Base-by-base conservation (phyloP, 805 yeast species). In the Suhomyces canberraensis region DNA sequence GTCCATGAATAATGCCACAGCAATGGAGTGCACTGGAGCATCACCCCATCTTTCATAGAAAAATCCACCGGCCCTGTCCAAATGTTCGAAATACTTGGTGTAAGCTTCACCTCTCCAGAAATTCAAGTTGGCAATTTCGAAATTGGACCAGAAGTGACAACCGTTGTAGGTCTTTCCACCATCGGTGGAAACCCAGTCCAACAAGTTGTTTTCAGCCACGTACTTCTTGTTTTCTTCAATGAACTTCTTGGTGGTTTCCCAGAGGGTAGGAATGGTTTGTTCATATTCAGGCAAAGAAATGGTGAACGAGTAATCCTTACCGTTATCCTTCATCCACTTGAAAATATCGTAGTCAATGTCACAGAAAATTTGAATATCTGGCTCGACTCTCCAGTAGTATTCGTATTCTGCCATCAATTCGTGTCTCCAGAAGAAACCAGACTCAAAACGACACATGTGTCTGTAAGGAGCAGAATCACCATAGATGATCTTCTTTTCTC, bases 351-450 rank as follows among this genome's bases (percentile, higher is more conserved):
- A 83, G 53, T 81, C 79, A 41, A 89, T 68, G 61, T 89, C 95
- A 71, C 96, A 88, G 63, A 70, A 81, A 50, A 88, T 76, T 60
- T 76, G 76, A 57, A 84, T 75, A 56, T 79, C 85, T 14, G 96
- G 96, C 62, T 89, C 96, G 37, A 89, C 95, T 65, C 96, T 79
- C 96, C 96, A 89, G 71, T 89, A 89, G 73, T 82, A 89, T 43
- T 84, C 88, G 60, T 79, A 88, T n/a, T 85, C 81, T 37, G 69
- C 69, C 72, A 89, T 58, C 40, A 84, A 55, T 29, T 81, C 81
- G 56, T 86, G 93, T 62, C 81, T 76, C 71, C 76, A 88, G 64
- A 89, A 89, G 64, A 88, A 84, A 1, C 96, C 96, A 11, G 93
- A 82, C 61, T 87, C 95, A 55, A 73, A 89, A 55, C 96, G 75